Base-by-base conservation (phyloP, 2,329 filamentous ascomycete species). In the Exutisphaerella laricina region DNA sequence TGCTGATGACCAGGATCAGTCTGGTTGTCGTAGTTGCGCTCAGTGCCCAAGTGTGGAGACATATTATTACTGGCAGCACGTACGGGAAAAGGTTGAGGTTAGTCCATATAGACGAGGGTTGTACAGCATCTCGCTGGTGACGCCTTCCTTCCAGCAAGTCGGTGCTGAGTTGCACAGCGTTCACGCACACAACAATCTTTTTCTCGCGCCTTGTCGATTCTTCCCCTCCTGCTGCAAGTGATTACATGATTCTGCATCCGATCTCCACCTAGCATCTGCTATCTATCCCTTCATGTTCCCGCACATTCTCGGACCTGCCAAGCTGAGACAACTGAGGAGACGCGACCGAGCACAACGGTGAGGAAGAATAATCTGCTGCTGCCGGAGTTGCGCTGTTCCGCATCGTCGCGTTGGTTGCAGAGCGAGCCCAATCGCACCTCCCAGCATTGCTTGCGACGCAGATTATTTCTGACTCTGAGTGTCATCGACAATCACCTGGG, bases 361-460 rank as follows among this genome's bases (percentile, higher is more conserved):
- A 40, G 38, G 21, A 25, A 18, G 14, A 21, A 10, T 14, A 17
- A 13, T 16, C 7, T 16, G 36, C 35, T 26, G 20, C 38, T 40
- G 28, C 28, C 12, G 16, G 16, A 8, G 20, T 20, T 23, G 33
- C 20, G 33, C 13, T 35, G 33, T 35, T 23, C 18, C 33, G 33
- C 32, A 30, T 36, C 26, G 32, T 29, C 30, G 40, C 39, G 31
- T 41, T 35, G 33, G 33, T 21, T n/a, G 28, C 9, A 35, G 34
- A 35, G 39, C 39, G 39, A 41, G 30, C 14, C 31, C 39, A 42
- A 32, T 42, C 31, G 32, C 8, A 22, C n/a, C n/a, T n/a, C n/a
- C n/a, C n/a, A n/a, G n/a, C n/a, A n/a, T n/a, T n/a, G n/a, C n/a
- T n/a, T n/a, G n/a, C n/a, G n/a, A n/a, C n/a, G n/a, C n/a, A n/a